Evolutionary conservation across 148 eudicot genomes (phyloP), one percentile per base, ranked within the genome.

Genomic region (Vaccinium darrowii): DNA sequence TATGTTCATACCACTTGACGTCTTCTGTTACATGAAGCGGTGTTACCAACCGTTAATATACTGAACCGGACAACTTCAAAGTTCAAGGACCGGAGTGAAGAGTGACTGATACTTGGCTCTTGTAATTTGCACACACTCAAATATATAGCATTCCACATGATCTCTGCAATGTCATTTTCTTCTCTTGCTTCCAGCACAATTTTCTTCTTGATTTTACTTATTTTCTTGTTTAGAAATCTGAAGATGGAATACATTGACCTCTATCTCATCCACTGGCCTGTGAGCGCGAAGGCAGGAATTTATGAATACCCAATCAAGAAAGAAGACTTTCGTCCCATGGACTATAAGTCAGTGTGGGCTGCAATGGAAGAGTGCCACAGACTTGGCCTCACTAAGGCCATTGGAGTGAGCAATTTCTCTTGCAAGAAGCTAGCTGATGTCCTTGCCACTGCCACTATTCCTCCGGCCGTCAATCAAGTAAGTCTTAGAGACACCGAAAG

Each of bases 401-500:
- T 93, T 83, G 94, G 94, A 56, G 92, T 93, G 60, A 90, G 95
- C 88, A 93, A 93, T 57, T 93, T 90, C 84, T 80, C 94, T n/a
- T 85, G 88, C 82, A 88, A 90, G 87, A 93, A 90, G 85, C 92
- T 92, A 7, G 54, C 80, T n/a, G 83, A 90, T 21, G 49, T 92
- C 63, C 86, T 94, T 15, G 82, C 92, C 39, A 74, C 71, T 63
- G 92, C 95, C 36, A 83, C 73, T 27, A 90, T 92, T 81, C 90
- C 91, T 30, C 97, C 94, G 9, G 91, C 95, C 7, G 92, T 90
- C 82, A 94, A 94, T 83, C 93, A 94, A 86, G 97, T 90, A 5
- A 81, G 83, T 53, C 23, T 56, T 16, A 30, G 18, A 14, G 43
- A 6, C 81, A 13, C 73, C 36, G 7, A 27, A 67, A 67, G 27